A percentile compares a stretch with the other conserved stretches of the same genome.
Evolutionary conservation across 306 rosid genomes (phyloP).

Genomic region (Astragalus membranaceus): DNA sequence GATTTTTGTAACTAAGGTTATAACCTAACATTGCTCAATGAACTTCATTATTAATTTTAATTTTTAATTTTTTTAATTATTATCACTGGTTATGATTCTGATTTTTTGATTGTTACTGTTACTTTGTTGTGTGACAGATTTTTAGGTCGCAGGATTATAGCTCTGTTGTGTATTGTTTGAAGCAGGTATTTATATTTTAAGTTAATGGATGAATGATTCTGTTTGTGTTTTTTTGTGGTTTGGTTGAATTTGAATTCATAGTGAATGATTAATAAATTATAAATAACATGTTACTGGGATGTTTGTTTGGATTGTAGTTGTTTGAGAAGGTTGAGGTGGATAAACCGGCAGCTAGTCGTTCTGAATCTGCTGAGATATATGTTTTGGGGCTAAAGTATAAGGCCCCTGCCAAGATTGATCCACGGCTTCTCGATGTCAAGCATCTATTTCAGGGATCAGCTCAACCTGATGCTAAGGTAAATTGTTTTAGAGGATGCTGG

Average conservation of each 20-base stretch:
- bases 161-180: conserved; percentile 66
- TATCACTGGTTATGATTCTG: neutral
- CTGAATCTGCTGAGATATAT: conserved; percentile 90
- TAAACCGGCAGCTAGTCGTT: conserved; percentile 89
- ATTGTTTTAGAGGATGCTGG: neutral
- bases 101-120: neutral
- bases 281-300: neutral
- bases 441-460: conserved; percentile 72
- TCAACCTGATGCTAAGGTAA: conserved; percentile 73
- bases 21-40: neutral
- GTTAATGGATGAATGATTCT: neutral
- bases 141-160: conserved; percentile 96
- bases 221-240: neutral
- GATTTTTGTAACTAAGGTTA: conserved; percentile 63
- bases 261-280: neutral
- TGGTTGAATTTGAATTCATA: neutral
- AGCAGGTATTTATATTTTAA: conserved; percentile 43
- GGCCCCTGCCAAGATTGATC: conserved; percentile 95
- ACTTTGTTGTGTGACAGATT: conserved; percentile 34
- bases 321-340: conserved; percentile 91
- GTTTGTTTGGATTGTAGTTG: conserved; percentile 42
- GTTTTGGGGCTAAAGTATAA: conserved; percentile 72
- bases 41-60: neutral
- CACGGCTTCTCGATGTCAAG: conserved; percentile 84
- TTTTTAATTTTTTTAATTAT: neutral